Evolutionary conservation across 163 green algal species (phyloP), one percentile per base, ranked within the genome.

Genomic region (Coccomyxa subellipsoidea): DNA sequence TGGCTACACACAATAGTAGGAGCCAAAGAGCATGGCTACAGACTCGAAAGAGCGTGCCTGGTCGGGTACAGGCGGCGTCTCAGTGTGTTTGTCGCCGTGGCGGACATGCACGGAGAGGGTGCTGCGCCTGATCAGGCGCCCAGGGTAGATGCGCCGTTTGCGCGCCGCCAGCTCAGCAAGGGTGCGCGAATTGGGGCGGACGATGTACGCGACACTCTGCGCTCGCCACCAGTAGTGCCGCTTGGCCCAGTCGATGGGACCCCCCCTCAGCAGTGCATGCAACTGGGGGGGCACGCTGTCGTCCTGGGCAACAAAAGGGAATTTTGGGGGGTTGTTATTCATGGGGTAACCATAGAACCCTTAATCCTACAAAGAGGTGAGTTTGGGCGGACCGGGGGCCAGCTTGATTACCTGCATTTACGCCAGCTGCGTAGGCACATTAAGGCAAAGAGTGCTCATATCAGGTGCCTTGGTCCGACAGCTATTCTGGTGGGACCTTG

Each of bases 181-280:
- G 3, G 78, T 76, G 15, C 77, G 66, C 36, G 70, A n/a, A 29
- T 82, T 81, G 18, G 77, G 82, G 1, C 85, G 47, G 10, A 86
- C 29, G 27, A 88, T 81, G 70, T 86, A 88, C 0, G 82, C 72
- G 27, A 78, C 79, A 2, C 69, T 40, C 85, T 89, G 85, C 47
- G 85, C 82, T 2, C 85, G 82, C 85, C 85, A 89, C 85, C 85
- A 89, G 69, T 86, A 89, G 82, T 87, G 83, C 12, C 38, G 25
- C 53, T 86, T 87, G 15, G 66, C 32, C 7, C 69, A 38, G 3
- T 79, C 29, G 3, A 89, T 79, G 0, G 80, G 27, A 3, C 53
- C 69, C 0, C 2, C 21, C 5, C 8, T 1, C 23, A 87, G 40
- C 12, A 77, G 70, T 8, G 32, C 9, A 7, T 38, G 18, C 12